A percentile compares a stretch with the other conserved stretches of the same genome.
phyloP scores from a whole-genome alignment of 495 filamentous ascomycete species.

The Aspergillus baeticus region DNA sequence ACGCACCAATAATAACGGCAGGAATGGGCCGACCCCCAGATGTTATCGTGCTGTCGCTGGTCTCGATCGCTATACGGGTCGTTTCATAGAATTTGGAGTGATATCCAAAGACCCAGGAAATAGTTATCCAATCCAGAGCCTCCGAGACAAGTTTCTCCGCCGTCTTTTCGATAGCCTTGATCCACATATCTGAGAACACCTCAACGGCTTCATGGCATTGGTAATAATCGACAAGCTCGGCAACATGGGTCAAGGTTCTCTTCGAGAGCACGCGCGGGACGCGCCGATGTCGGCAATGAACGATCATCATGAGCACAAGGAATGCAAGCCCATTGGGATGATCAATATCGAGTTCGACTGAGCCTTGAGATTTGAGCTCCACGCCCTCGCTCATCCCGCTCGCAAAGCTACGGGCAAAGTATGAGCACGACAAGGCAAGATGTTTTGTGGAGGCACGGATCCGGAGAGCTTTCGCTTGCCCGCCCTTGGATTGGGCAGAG shows the following conservation, averaged over 20 bases:
- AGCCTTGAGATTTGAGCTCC: neutral
- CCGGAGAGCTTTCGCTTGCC: neutral
- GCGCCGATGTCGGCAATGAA: neutral
- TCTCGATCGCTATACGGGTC: neutral
- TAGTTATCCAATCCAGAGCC: neutral
- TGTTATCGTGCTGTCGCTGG: neutral
- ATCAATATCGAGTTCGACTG: neutral
- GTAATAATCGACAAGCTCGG: constrained; percentile 6
- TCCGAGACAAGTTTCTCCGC: neutral
- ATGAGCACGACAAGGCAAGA: neutral
- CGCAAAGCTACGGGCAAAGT: constrained; percentile 1
- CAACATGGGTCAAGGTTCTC: neutral
- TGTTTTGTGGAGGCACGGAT: constrained; percentile 7
- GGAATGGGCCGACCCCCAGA: neutral
- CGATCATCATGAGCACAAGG: constrained; percentile 6
- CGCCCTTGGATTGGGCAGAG: neutral
- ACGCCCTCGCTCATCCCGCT: neutral
- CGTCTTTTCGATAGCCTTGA: neutral
- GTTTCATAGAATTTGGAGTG: neutral
- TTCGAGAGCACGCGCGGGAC: neutral
- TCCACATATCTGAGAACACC: constrained; percentile 5
- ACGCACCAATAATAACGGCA: neutral
- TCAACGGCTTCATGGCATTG: constrained; percentile 10
- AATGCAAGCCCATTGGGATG: neutral
- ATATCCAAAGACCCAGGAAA: neutral